Base-by-base conservation (phyloP, 75 land plant genomes). In the Cupressus sempervirens region DNA sequence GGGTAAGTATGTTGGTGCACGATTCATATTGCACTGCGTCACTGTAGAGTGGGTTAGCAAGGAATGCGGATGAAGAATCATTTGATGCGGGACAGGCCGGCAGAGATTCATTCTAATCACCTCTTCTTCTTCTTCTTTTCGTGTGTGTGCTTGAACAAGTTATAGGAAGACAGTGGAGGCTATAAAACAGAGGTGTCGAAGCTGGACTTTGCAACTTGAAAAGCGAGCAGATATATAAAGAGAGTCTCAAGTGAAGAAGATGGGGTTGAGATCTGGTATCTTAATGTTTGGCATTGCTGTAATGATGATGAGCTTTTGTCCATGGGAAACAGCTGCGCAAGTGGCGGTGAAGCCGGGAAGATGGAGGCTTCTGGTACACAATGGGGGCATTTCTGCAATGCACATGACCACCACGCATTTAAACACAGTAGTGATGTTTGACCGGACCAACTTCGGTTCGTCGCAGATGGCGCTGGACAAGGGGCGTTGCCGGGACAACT, bases 381-480 rank as follows among this genome's bases (percentile, higher is more conserved):
- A 93, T 88, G 90, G 91, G 74, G 96, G 96, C 36, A 90, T 94
- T 8, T 88, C 96, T 12, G 91, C 96, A 65, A 94, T 94, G 96
- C 96, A 94, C 89, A 91, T 90, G 76, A 88, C 92, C 68, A 89
- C 93, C 74, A 91, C 93, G 30, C 92, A 82, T 76, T 80, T 72
- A 89, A 88, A 87, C 93, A 92, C 90, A 6, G 92, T 92, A 7
- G 84, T 94, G 67, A 92, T 93, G 86, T 89, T 93, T 84, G 95
- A 93, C 87, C 85, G 96, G 67, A 93, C 96, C 79, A 86, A 94
- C 91, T 92, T 88, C 86, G 96, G 96, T 1, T 92, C 96, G 3
- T 89, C 94, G 32, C 89, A 87, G 74, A 81, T 86, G 46, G 77
- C 76, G 65, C 90, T 93, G n/a, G 87, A 84, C 85, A 82, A 73